Conservation (phyloP, 129 eudicot species). For the Ambrosia artemisiifolia region DNA sequence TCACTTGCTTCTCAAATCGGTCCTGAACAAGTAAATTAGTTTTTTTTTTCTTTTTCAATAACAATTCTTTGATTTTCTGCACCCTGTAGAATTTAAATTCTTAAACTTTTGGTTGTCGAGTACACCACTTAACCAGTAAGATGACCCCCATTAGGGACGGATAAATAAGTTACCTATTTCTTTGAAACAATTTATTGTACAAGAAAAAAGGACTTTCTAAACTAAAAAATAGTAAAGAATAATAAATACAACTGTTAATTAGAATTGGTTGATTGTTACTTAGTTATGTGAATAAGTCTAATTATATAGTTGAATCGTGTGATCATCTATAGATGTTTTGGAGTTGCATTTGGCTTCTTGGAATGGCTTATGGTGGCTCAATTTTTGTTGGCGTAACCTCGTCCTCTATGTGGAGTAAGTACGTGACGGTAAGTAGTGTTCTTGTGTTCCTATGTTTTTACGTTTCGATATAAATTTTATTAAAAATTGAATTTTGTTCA, state of each 20-base stretch:
- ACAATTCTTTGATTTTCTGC: background rate
- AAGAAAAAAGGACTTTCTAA: no score
- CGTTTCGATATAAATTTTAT: background rate
- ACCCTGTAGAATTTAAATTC: no score
- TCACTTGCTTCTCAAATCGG: slow-evolving; percentile 35
- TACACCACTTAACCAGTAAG: no score
- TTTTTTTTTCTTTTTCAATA: no score
- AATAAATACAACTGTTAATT: no score
- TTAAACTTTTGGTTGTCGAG: no score
- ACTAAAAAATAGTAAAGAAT: no score
- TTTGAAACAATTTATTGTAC: no score
- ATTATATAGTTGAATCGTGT: background rate
- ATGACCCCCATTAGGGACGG: background rate
- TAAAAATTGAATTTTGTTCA: no score
- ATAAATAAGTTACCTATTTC: background rate
- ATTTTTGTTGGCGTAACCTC: slow-evolving; percentile 29
- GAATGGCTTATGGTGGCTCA: slow-evolving; percentile 21
- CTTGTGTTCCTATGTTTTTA: no score
- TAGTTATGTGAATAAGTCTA: background rate
- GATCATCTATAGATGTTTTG: slow-evolving; percentile 28
- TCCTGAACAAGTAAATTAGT: slow-evolving; percentile 25
- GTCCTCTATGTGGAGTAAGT: slow-evolving; percentile 26
- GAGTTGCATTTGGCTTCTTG: slow-evolving; percentile 35
- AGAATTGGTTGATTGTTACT: background rate
- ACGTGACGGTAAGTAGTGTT: slow-evolving; percentile 29